Percentiles rank a stretch among this genome's conserved stretches.
These are phyloP conservation scores for Aquanectria penicillioides DNA, from an alignment of 2,329 filamentous ascomycete species.

Conservation along the genomic window DNA sequence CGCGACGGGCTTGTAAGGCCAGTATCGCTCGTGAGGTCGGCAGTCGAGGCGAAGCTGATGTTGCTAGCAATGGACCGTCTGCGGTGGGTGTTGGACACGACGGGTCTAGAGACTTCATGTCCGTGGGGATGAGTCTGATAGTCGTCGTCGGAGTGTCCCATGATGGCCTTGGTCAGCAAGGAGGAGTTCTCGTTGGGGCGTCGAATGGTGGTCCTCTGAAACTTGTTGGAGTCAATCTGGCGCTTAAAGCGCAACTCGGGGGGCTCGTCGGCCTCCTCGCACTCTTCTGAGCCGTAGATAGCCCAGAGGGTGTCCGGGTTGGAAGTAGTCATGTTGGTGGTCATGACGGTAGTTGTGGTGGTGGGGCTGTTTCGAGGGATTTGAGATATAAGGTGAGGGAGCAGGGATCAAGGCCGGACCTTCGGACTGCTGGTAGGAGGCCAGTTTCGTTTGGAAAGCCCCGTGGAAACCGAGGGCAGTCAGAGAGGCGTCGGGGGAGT, in stretches of 20 bases:
- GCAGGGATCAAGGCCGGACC: slow-evolving; percentile 24
- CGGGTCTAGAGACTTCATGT: slow-evolving; percentile 29
- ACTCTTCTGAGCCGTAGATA: slow-evolving; percentile 65
- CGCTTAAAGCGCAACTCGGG: slow-evolving; percentile 67
- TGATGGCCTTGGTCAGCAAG: slow-evolving; percentile 86
- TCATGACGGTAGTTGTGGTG: slow-evolving; percentile 46
- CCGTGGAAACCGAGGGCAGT: slow-evolving; percentile 15
- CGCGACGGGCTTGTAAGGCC: slow-evolving; percentile 90
- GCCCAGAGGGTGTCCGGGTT: slow-evolving; percentile 46
- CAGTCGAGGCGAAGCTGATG: slow-evolving; percentile 82
- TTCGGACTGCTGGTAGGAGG: slow-evolving; percentile 5
- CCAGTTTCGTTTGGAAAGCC: slow-evolving; percentile 5
- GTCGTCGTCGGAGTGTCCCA: slow-evolving; percentile 71
- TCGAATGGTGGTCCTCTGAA: slow-evolving; percentile 60
- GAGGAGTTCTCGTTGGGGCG: slow-evolving; percentile 73
- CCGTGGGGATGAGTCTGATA: slow-evolving; percentile 51
- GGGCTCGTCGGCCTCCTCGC: slow-evolving; percentile 86
- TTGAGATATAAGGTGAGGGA: slow-evolving; percentile 27
- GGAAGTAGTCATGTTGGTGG: slow-evolving; percentile 43
- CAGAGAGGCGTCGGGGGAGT: slow-evolving; percentile 13
- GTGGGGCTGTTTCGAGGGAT: slow-evolving; percentile 41
- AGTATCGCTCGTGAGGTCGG: slow-evolving; percentile 94
- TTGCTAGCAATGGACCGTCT: slow-evolving; percentile 81
- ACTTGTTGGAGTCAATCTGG: slow-evolving; percentile 44
- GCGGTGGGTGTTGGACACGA: slow-evolving; percentile 51